Conservation (phyloP, 148 eudicot species). For the Chenopodium quinoa region DNA sequence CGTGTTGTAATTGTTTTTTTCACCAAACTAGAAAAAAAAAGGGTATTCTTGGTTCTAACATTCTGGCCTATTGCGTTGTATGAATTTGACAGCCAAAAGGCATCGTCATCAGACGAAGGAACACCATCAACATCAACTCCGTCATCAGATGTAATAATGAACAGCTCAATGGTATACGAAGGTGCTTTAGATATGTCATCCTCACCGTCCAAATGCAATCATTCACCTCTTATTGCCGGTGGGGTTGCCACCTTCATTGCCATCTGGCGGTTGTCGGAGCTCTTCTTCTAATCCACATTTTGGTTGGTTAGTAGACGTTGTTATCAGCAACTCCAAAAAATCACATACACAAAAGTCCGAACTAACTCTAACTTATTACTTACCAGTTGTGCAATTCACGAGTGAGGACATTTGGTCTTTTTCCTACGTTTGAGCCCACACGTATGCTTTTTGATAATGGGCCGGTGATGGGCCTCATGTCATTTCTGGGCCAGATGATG, state of each 20-base stretch:
- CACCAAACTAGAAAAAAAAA: background rate
- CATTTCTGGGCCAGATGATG: background rate
- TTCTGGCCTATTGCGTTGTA: background rate
- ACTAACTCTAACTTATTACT: constrained; percentile 1
- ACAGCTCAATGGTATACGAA: constrained; percentile 65
- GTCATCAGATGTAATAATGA: constrained; percentile 18
- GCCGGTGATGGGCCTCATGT: constrained; percentile 13
- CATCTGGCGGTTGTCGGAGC: constrained; percentile 36
- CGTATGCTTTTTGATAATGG: background rate
- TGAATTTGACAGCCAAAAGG: constrained; percentile 51
- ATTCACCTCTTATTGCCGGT: constrained; percentile 32
- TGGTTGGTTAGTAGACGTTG: background rate
- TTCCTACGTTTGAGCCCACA: too few relatives aligned
- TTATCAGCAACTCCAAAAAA: background rate
- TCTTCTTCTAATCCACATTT: constrained; percentile 26
- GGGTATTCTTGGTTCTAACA: background rate
- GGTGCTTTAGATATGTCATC: constrained; percentile 46
- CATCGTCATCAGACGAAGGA: constrained; percentile 35
- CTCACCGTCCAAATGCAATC: constrained; percentile 34
- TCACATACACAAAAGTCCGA: background rate
- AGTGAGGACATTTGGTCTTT: background rate
- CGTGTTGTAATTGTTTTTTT: too few relatives aligned
- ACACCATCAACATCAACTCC: constrained; percentile 22
- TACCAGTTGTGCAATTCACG: background rate
- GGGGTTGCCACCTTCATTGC: constrained; percentile 39